Evolutionary conservation across 306 rosid genomes (phyloP).

Genomic region (Cicer arietinum): DNA sequence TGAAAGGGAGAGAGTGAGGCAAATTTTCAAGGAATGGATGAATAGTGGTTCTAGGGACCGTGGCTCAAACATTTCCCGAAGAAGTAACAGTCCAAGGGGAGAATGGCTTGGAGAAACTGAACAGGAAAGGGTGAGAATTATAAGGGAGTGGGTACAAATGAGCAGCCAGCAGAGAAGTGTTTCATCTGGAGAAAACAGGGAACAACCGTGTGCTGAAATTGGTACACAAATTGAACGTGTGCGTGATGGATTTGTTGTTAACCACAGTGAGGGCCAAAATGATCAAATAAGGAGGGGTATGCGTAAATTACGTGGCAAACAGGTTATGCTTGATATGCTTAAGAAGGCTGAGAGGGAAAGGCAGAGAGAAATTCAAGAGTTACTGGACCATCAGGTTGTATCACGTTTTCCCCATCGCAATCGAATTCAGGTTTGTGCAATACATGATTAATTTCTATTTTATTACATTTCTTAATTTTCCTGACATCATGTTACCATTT

Average conservation of each 20-base stretch:
- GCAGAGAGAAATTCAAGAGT: slow-evolving; percentile 77
- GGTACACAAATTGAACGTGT: slow-evolving; percentile 68
- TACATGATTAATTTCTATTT: background rate
- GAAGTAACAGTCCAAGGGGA: slow-evolving; percentile 61
- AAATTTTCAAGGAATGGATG: slow-evolving; percentile 92
- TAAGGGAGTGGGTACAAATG: slow-evolving; percentile 89
- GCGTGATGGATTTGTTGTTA: slow-evolving; percentile 65
- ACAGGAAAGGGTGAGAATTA: slow-evolving; percentile 88
- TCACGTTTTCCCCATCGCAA: slow-evolving; percentile 91
- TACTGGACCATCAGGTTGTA: slow-evolving; percentile 74
- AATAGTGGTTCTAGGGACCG: slow-evolving; percentile 67
- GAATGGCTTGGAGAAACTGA: slow-evolving; percentile 95
- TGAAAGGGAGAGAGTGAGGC: slow-evolving; percentile 94
- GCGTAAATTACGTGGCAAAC: slow-evolving; percentile 90
- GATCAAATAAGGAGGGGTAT: slow-evolving; percentile 68
- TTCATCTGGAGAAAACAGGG: slow-evolving; percentile 64
- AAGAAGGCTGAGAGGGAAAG: slow-evolving; percentile 91
- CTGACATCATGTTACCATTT: slow-evolving; percentile 2
- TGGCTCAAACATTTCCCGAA: slow-evolving; percentile 55
- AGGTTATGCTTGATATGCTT: slow-evolving; percentile 91
- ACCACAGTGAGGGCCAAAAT: slow-evolving; percentile 64
- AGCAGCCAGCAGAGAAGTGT: slow-evolving; percentile 75
- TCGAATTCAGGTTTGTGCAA: slow-evolving; percentile 86
- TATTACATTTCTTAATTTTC: slow-evolving; percentile 21
- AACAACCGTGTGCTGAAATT: slow-evolving; percentile 66